Evolutionary conservation across 2,329 filamentous ascomycete species (phyloP).

Genomic region (Aquanectria penicillioides): DNA sequence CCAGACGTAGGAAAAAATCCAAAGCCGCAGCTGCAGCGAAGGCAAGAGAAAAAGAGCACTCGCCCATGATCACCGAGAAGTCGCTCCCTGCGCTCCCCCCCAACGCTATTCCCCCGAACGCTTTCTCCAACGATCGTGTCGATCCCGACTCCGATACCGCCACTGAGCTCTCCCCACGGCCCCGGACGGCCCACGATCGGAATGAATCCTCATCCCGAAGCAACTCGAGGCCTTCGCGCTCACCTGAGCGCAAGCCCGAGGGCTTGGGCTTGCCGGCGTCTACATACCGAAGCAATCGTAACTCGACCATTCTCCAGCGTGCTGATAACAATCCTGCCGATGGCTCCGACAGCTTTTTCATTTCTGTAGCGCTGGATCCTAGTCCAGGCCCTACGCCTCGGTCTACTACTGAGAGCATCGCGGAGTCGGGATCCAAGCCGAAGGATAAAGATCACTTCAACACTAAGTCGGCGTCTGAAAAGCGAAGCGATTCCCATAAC

Average conservation of each 20-base stretch:
- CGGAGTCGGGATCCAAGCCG: slow-evolving; percentile 54
- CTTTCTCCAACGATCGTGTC: slow-evolving; percentile 69
- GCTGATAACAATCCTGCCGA: slow-evolving; percentile 59
- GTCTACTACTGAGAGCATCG: slow-evolving; percentile 59
- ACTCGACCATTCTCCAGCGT: slow-evolving; percentile 71
- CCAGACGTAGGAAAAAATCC: slow-evolving; percentile 86
- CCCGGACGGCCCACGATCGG: slow-evolving; percentile 60
- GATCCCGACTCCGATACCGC: slow-evolving; percentile 73
- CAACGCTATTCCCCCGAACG: slow-evolving; percentile 71
- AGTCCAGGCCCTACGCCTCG: slow-evolving; percentile 69
- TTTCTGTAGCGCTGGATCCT: slow-evolving; percentile 79
- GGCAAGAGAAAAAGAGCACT: slow-evolving; percentile 69
- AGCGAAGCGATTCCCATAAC: slow-evolving; percentile 59
- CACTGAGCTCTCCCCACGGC: slow-evolving; percentile 74
- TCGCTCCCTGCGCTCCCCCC: slow-evolving; percentile 91
- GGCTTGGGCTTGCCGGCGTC: slow-evolving; percentile 77
- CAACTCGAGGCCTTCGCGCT: slow-evolving; percentile 62
- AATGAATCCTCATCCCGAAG: slow-evolving; percentile 66
- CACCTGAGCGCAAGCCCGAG: slow-evolving; percentile 66
- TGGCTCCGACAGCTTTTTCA: slow-evolving; percentile 76
- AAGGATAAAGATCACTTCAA: slow-evolving; percentile 71
- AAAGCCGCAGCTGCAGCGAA: slow-evolving; percentile 72
- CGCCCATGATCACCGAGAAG: slow-evolving; percentile 83
- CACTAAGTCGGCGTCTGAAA: slow-evolving; percentile 55
- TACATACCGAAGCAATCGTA: slow-evolving; percentile 81